phyloP scores from a whole-genome alignment of 2,329 filamentous ascomycete species.

The Fusarium liriodendri region DNA sequence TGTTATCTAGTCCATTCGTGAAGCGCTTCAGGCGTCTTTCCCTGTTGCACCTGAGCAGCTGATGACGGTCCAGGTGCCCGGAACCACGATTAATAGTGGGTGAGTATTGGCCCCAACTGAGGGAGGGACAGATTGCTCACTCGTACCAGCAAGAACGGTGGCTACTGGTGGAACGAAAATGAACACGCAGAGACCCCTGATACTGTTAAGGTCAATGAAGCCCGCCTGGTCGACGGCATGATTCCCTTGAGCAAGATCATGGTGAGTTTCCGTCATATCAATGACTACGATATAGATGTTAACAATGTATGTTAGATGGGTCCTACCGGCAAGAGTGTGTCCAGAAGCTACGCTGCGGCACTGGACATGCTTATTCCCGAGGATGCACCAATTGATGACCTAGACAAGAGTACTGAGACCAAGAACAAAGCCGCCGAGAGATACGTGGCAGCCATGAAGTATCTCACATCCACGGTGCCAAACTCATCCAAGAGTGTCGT shows the following conservation, averaged over 20 bases:
- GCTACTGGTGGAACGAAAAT: not conserved
- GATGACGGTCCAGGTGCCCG: not conserved
- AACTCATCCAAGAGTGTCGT: not conserved
- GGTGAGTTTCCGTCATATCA: not conserved
- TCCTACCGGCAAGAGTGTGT: not conserved
- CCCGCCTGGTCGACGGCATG: constrained; percentile 2
- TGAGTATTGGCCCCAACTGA: not conserved
- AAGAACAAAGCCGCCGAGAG: not conserved
- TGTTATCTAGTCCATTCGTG: not conserved
- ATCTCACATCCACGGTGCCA: not conserved
- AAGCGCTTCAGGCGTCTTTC: not conserved
- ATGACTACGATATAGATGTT: too few species aligned
- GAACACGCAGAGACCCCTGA: not conserved
- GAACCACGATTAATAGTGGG: not conserved
- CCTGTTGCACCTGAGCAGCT: not conserved
- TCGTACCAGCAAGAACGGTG: not conserved
- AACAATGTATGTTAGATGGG: not conserved
- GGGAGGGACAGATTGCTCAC: not conserved
- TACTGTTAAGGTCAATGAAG: not conserved
- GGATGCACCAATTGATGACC: not conserved
- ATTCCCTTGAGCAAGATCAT: not conserved
- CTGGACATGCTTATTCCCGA: not conserved
- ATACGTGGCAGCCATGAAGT: not conserved
- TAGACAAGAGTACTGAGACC: not conserved
- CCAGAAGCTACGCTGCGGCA: not conserved